Conservation (phyloP, 2,329 filamentous ascomycete species). For the Corinectria fuckeliana region DNA sequence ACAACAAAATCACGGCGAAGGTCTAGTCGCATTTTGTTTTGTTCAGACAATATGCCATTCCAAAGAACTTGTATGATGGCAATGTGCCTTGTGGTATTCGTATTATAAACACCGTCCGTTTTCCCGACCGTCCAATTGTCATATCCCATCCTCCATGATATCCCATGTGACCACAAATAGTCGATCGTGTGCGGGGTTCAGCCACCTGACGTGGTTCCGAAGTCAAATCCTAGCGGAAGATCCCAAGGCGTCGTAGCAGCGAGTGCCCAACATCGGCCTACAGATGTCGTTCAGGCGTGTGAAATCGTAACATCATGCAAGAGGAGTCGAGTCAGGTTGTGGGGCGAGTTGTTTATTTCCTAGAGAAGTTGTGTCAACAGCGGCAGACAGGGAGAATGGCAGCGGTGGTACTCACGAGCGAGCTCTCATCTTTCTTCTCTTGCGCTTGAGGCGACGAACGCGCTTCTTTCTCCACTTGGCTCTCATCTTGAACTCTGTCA, state of each 20-base stretch:
- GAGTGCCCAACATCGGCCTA: slow-evolving; percentile 38
- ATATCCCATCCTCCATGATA: slow-evolving; percentile 37
- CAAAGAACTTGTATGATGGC: slow-evolving; percentile 35
- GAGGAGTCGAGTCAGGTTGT: slow-evolving; percentile 61
- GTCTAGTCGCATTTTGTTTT: slow-evolving; percentile 35
- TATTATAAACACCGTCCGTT: slow-evolving; percentile 40
- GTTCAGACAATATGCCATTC: slow-evolving; percentile 35
- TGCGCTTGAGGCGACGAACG: slow-evolving; percentile 97
- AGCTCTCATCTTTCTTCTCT: slow-evolving; percentile 99
- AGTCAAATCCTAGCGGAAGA: slow-evolving; percentile 37
- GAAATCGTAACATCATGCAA: slow-evolving; percentile 48
- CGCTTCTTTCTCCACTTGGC: slow-evolving; percentile 99
- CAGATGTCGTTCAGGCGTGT: slow-evolving; percentile 39
- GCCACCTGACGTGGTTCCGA: slow-evolving; percentile 37
- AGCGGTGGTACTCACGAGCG: slow-evolving; percentile 74
- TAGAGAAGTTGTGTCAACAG: slow-evolving; percentile 48
- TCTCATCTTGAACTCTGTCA: slow-evolving; percentile 70
- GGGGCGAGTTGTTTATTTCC: slow-evolving; percentile 72
- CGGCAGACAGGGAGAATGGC: neutral
- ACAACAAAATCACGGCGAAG: slow-evolving; percentile 13
- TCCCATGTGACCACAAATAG: slow-evolving; percentile 42
- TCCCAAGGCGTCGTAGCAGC: slow-evolving; percentile 25
- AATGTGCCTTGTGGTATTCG: slow-evolving; percentile 36
- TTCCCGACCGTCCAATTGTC: slow-evolving; percentile 44
- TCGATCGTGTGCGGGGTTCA: slow-evolving; percentile 39